Base-by-base conservation (phyloP, 2,329 filamentous ascomycete species). In the Fusarium papillatum region DNA sequence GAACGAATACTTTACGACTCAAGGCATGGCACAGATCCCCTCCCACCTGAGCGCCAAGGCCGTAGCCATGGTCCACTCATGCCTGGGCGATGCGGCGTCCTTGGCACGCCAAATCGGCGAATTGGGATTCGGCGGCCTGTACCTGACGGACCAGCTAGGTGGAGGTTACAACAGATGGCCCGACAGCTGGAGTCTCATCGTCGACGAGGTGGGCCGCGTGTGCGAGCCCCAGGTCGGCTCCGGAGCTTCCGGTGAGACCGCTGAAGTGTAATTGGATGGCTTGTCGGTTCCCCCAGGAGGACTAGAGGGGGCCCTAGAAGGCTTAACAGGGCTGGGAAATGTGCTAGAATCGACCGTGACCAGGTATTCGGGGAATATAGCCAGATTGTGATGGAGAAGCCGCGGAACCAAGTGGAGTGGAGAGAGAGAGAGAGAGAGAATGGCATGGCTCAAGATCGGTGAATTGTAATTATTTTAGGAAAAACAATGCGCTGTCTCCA, bases 101-200 rank as follows among this genome's bases (percentile, higher is more conserved):
- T 55, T 76, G 39, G 48, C 70, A 26, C 46, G 41, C 7, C 41
- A 72, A 6, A 70, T 76, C 10, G 36, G 41, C 9, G 8, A 48
- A 9, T 63, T 69, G 36, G 64, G 66, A 2, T 66, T 76, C 2
- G 73, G 74, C 19, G 74, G 73, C 0, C 13, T 76, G n/a, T 68
- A 76, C 29, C 26, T 76, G 14, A 76, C 74, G 16, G 73, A 76
- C 17, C 68, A 76, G 19, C 16, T 59, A 1, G 66, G 66, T 46
- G 74, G 74, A 29, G 73, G 74, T 2, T 76, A 75, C 41, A 76
- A 66, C 6, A 48, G 66, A 24, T 76, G 74, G 74, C 74, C 74
- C 4, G 34, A 55, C 50, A 55, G 50, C 19, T 55, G 50, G 50
- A 55, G 50, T 55, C 26, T 55, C 50, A 34, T 55, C 19, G 29